Conservation (phyloP, 352 stramenopile species). For the Phytophthora meadii region DNA sequence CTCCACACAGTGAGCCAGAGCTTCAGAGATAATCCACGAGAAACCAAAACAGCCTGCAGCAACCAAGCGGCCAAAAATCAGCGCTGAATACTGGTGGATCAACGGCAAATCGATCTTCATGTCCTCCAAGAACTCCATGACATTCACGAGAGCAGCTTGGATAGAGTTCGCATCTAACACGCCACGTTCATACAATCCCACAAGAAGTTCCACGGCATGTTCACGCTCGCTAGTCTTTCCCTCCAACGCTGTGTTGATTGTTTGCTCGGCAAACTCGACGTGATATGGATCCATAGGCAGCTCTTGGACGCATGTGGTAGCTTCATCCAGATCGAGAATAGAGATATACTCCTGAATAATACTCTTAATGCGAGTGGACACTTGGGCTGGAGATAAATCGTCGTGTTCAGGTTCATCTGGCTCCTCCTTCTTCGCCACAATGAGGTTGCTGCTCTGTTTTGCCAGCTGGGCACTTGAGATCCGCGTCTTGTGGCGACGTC, state of each 20-base stretch:
- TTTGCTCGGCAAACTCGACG: conserved; percentile 74
- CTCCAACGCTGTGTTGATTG: conserved; percentile 76
- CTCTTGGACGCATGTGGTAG: conserved; percentile 72
- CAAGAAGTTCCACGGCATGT: conserved; percentile 77
- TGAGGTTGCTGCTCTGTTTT: conserved; percentile 80
- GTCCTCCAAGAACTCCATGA: conserved; percentile 87
- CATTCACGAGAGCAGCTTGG: conserved; percentile 68
- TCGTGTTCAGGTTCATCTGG: conserved; percentile 25
- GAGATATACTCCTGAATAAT: conserved; percentile 88
- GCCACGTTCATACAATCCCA: conserved; percentile 73
- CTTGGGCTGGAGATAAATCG: conserved; percentile 47
- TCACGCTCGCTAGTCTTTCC: conserved; percentile 76
- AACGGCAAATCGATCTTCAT: conserved; percentile 88
- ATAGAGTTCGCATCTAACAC: conserved; percentile 77
- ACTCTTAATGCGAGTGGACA: conserved; percentile 84
- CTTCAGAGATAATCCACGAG: conserved; percentile 79
- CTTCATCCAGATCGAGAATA: conserved; percentile 84
- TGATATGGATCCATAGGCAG: conserved; percentile 57
- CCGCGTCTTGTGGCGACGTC: conserved; percentile 79
- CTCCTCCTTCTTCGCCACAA: conserved; percentile 65
- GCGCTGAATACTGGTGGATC: conserved; percentile 79
- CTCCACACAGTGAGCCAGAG: conserved; percentile 60
- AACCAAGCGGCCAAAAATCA: conserved; percentile 81
- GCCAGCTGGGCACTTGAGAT: conserved; percentile 82
- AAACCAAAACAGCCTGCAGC: conserved; percentile 82